A percentile compares a stretch with the other conserved stretches of the same genome.
Evolutionary conservation across 108 stramenopile genomes (phyloP).

Genomic region (Pseudonitzschia multistriata): DNA sequence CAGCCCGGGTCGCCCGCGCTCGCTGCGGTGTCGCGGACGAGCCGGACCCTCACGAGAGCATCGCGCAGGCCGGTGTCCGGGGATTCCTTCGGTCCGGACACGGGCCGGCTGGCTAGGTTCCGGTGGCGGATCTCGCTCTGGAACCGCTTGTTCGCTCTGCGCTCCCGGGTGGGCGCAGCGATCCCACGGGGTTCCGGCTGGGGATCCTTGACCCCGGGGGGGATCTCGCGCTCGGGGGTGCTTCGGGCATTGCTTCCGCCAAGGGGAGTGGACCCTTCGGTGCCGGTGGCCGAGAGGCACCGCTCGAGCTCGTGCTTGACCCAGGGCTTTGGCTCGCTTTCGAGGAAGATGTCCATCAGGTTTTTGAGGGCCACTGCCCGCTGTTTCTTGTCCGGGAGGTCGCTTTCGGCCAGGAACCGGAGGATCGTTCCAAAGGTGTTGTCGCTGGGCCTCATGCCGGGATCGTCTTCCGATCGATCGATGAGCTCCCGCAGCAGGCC

Average conservation of each 20-base stretch:
- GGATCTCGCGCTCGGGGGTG: not conserved
- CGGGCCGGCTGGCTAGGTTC: not conserved
- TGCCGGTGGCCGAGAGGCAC: conserved; percentile 1
- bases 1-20: not conserved
- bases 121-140: not conserved
- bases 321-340: conserved; percentile 21
- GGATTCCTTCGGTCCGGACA: not conserved
- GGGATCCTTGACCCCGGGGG: not conserved
- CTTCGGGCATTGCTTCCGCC: too few species aligned
- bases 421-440: conserved; percentile 35
- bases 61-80: not conserved
- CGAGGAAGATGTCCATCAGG: conserved; percentile 26
- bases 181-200: not conserved
- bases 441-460: conserved; percentile 25
- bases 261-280: too few species aligned
- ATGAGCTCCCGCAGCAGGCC: conserved; percentile 26
- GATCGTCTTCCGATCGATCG: conserved; percentile 7
- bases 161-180: not conserved
- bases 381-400: conserved; percentile 24
- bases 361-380: conserved; percentile 24
- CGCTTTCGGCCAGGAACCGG: conserved; percentile 24
- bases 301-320: conserved; percentile 13
- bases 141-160: not conserved
- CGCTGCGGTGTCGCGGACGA: not conserved
- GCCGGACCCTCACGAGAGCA: not conserved